Percentiles rank a stretch among this genome's conserved stretches.
Conservation (phyloP, 83 land plant genomes). For the Isoetes engelmannii region DNA sequence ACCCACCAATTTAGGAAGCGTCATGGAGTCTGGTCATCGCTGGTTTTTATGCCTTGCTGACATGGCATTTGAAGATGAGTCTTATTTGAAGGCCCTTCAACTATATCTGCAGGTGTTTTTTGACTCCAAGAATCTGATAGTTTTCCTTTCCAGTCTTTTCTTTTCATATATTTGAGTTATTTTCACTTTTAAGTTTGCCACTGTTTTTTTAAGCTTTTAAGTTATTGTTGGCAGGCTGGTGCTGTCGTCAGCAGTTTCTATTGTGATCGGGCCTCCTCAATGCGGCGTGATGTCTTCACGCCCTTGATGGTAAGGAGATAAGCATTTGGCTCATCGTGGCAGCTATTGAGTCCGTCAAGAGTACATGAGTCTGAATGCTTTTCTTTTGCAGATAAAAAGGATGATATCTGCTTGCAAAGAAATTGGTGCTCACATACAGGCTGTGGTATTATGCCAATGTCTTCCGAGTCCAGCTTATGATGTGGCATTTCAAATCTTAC, state of each 20-base stretch:
- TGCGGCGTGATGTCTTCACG: slow-evolving; percentile 28
- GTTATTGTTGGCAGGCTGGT: slow-evolving; percentile 22
- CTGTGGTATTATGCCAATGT: slow-evolving; percentile 12
- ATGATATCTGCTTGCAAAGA: slow-evolving; percentile 16
- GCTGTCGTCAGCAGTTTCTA: slow-evolving; percentile 25
- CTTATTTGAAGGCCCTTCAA: slow-evolving; percentile 27
- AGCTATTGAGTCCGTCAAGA: neutral
- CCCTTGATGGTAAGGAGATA: slow-evolving; percentile 25
- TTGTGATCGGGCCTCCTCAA: slow-evolving; percentile 25
- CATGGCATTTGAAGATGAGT: slow-evolving; percentile 30
- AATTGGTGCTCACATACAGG: slow-evolving; percentile 13
- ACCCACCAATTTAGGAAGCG: slow-evolving; percentile 17
- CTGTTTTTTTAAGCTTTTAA: neutral
- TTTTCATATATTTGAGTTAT: neutral
- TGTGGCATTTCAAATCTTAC: slow-evolving; percentile 10
- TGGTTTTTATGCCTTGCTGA: slow-evolving; percentile 38
- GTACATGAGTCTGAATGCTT: neutral
- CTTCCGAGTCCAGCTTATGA: slow-evolving; percentile 12
- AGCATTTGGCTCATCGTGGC: neutral
- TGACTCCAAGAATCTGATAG: neutral
- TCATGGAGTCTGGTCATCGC: slow-evolving; percentile 21
- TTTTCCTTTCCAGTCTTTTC: neutral
- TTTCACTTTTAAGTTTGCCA: neutral
- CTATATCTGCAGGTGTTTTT: slow-evolving; percentile 22
- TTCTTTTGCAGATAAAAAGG: neutral